These are phyloP conservation scores for Irpex sp. DNA, from an alignment of 1,284 basidiomycete species.

Conservation along the genomic window DNA sequence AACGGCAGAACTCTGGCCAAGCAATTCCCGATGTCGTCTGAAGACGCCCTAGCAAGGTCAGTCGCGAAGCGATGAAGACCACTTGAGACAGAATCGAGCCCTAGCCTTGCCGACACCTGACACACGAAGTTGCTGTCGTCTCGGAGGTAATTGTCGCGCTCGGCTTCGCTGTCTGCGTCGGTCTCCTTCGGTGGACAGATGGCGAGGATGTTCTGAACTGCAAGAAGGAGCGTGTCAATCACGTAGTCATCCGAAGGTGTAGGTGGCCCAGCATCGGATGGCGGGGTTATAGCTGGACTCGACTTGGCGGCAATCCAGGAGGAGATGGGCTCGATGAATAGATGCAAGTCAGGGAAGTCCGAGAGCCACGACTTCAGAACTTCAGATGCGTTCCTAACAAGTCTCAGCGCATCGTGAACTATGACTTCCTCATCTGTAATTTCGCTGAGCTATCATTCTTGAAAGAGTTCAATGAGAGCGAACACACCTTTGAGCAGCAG, in stretches of 20 bases:
- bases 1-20: slow-evolving; percentile 60
- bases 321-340: slow-evolving; percentile 44
- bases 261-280: background rate
- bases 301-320: slow-evolving; percentile 42
- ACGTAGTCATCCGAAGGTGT: slow-evolving; percentile 28
- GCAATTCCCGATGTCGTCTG: slow-evolving; percentile 23
- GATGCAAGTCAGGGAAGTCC: slow-evolving; percentile 14
- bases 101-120: slow-evolving; percentile 25
- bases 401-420: background rate
- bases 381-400: background rate
- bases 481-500: slow-evolving; percentile 35
- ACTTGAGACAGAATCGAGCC: slow-evolving; percentile 31
- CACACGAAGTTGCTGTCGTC: slow-evolving; percentile 20
- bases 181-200: slow-evolving; percentile 8
- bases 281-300: background rate
- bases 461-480: too few relatives aligned
- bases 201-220: slow-evolving; percentile 31
- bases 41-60: slow-evolving; percentile 25
- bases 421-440: background rate
- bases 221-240: slow-evolving; percentile 54
- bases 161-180: slow-evolving; percentile 9
- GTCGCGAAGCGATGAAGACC: slow-evolving; percentile 34
- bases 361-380: background rate
- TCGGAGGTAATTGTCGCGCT: slow-evolving; percentile 28
- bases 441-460: background rate